Conservation (phyloP, 148 eudicot genomes). For the Rhododendron kiyosumense region DNA sequence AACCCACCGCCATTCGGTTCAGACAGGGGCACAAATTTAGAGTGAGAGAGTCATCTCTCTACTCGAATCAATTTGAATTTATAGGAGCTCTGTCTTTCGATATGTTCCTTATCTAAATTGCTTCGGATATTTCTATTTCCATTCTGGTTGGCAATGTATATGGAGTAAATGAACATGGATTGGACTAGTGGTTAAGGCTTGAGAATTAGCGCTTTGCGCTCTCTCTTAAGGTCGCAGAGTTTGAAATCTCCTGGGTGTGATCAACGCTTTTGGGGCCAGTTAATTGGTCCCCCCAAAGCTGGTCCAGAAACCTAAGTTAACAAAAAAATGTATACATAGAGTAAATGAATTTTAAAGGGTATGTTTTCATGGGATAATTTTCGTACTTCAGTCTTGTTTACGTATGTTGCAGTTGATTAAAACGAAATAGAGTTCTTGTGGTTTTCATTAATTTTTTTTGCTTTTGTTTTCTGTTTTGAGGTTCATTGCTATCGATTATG, state of each 20-base stretch:
- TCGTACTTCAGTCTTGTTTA: not conserved
- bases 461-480: not conserved
- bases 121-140: not conserved
- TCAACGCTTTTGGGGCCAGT: too few relatives aligned
- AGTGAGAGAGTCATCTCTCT: not conserved
- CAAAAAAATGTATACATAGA: too few relatives aligned
- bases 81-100: not conserved
- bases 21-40: constrained; percentile 5
- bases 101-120: not conserved
- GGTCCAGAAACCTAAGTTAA: too few relatives aligned
- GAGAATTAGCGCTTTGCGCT: too few relatives aligned
- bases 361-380: not conserved
- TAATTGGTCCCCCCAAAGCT: too few relatives aligned
- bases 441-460: too few relatives aligned
- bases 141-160: not conserved
- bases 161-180: not conserved
- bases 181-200: too few relatives aligned
- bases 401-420: too few relatives aligned
- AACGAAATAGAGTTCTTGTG: too few relatives aligned
- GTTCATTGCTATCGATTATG: not conserved
- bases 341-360: too few relatives aligned
- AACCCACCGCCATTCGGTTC: not conserved
- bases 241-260: too few relatives aligned
- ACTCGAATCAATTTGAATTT: not conserved
- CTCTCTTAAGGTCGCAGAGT: too few relatives aligned